phyloP scores from a whole-genome alignment of 2,329 filamentous ascomycete species.

The Sporothrix protearum region DNA sequence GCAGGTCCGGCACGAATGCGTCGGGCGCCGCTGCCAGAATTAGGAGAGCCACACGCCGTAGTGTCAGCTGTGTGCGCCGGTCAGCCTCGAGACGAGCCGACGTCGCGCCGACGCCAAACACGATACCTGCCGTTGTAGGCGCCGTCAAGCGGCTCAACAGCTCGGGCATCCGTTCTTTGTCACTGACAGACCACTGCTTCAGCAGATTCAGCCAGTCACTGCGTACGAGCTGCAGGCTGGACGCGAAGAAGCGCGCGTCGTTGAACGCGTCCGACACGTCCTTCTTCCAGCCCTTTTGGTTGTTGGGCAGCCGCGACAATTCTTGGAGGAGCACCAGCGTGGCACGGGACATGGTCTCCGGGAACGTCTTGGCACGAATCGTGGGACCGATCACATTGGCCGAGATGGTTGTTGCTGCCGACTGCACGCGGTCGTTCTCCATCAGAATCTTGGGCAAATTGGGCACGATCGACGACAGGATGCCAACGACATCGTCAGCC shows the following conservation, averaged over 20 bases:
- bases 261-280: constrained; percentile 91
- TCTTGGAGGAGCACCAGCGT: constrained; percentile 72
- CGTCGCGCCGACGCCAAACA: constrained; percentile 96
- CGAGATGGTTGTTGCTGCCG: constrained; percentile 75
- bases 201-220: constrained; percentile 73
- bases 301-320: constrained; percentile 71
- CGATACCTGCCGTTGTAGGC: constrained; percentile 89
- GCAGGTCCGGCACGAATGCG: constrained; percentile 73
- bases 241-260: constrained; percentile 79
- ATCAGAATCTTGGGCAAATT: constrained; percentile 78
- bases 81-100: constrained; percentile 94
- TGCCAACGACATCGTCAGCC: constrained; percentile 72
- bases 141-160: constrained; percentile 75
- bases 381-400: constrained; percentile 77
- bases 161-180: constrained; percentile 85
- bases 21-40: constrained; percentile 74
- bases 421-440: constrained; percentile 77
- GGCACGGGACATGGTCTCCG: constrained; percentile 72
- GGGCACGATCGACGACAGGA: constrained; percentile 74
- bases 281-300: constrained; percentile 88
- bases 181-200: constrained; percentile 75
- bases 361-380: constrained; percentile 80
- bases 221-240: constrained; percentile 60
- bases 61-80: constrained; percentile 82
- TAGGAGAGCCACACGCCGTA: constrained; percentile 76